Evolutionary conservation across 257 asterid species (phyloP).

Genomic region (Vinca minor): DNA sequence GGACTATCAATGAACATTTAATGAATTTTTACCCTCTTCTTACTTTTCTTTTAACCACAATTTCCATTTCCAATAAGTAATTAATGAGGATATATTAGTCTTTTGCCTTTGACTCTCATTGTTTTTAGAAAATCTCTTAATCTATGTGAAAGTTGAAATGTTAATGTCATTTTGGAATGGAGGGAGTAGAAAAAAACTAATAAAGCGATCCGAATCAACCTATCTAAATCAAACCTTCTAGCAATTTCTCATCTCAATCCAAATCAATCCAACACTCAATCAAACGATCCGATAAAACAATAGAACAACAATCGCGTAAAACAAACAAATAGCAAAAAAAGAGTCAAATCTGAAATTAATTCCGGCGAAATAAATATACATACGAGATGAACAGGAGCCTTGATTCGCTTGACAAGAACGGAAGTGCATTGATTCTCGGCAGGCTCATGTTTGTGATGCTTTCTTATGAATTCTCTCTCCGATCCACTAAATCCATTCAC

Average conservation of each 20-base stretch:
- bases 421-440: slow-evolving; percentile 63
- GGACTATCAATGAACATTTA: too few relatives aligned
- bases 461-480: slow-evolving; percentile 42
- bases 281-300: slow-evolving; percentile 4
- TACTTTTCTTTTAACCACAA: too few relatives aligned
- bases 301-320: neutral
- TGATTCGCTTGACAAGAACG: slow-evolving; percentile 51
- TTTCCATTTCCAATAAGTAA: too few relatives aligned
- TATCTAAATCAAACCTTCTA: slow-evolving; percentile 8
- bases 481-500: slow-evolving; percentile 37
- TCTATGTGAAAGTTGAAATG: too few relatives aligned
- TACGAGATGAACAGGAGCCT: slow-evolving; percentile 71
- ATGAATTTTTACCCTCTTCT: too few relatives aligned
- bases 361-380: slow-evolving; percentile 5
- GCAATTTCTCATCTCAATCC: slow-evolving; percentile 7
- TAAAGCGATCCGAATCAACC: slow-evolving; percentile 6
- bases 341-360: neutral
- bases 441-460: slow-evolving; percentile 49
- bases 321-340: neutral
- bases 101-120: too few relatives aligned
- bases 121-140: too few relatives aligned
- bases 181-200: too few relatives aligned
- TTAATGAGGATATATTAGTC: too few relatives aligned
- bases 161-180: too few relatives aligned
- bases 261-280: slow-evolving; percentile 7